Evolutionary conservation across 257 asterid genomes (phyloP).

Genomic region (Cruciata laevipes): DNA sequence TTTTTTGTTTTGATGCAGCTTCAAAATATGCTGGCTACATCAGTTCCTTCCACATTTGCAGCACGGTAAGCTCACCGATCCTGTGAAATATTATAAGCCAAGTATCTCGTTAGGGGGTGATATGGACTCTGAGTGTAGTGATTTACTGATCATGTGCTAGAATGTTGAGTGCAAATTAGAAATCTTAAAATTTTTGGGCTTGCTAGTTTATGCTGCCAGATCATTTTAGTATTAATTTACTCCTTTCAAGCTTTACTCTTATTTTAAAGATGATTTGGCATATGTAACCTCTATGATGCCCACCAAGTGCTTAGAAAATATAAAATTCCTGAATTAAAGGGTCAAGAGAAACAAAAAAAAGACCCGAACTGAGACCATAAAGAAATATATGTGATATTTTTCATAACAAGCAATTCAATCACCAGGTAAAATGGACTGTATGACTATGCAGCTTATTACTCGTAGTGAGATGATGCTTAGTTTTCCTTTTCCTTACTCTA

Average conservation of each 20-base stretch:
- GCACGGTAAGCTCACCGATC: slow-evolving; percentile 57
- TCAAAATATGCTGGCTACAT: slow-evolving; percentile 91
- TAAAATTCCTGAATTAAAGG: background rate
- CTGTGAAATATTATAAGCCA: background rate
- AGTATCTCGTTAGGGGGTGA: background rate
- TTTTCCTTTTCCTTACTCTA: background rate
- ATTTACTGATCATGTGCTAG: background rate
- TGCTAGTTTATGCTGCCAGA: background rate
- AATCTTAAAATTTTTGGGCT: background rate
- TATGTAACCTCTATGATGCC: background rate
- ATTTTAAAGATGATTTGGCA: no score
- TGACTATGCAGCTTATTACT: background rate
- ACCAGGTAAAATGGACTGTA: no score
- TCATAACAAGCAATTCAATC: background rate
- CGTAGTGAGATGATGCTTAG: background rate
- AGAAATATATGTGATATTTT: background rate
- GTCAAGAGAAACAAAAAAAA: background rate
- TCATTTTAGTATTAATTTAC: background rate
- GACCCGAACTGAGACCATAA: background rate
- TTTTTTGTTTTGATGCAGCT: slow-evolving; percentile 39
- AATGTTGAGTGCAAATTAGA: background rate
- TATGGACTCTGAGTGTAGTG: background rate
- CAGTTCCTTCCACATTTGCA: slow-evolving; percentile 75
- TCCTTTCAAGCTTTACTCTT: no score
- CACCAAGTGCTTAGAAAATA: background rate